Percentiles rank a stretch among this genome's conserved stretches.
Conservation (phyloP, 2,329 filamentous ascomycete species). For the Emergomyces pasteurianus region DNA sequence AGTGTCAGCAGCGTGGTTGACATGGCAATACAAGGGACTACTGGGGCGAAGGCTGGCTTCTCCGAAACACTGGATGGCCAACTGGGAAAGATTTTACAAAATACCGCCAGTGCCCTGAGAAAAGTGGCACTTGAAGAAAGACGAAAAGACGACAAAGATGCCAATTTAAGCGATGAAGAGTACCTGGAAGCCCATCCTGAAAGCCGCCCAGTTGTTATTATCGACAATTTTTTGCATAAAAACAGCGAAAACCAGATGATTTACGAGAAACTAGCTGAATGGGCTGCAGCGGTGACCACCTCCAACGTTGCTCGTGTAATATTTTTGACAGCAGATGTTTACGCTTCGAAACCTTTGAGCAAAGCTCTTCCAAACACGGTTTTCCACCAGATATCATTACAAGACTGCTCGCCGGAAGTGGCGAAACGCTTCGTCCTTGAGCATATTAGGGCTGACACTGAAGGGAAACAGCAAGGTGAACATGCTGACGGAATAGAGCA, state of each 20-base stretch:
- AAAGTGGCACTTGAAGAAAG: slow-evolving; percentile 60
- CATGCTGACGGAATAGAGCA: slow-evolving; percentile 37
- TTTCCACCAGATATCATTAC: slow-evolving; percentile 73
- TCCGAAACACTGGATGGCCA: slow-evolving; percentile 87
- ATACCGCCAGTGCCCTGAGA: slow-evolving; percentile 66
- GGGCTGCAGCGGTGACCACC: slow-evolving; percentile 75
- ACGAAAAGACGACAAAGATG: slow-evolving; percentile 61
- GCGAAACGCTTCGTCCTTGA: slow-evolving; percentile 84
- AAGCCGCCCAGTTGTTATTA: slow-evolving; percentile 66
- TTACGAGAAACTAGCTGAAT: slow-evolving; percentile 69
- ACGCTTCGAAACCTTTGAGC: slow-evolving; percentile 75
- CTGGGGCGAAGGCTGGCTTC: slow-evolving; percentile 87
- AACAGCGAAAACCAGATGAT: slow-evolving; percentile 55
- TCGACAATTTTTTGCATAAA: slow-evolving; percentile 86
- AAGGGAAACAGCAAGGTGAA: slow-evolving; percentile 34
- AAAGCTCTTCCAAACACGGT: slow-evolving; percentile 84
- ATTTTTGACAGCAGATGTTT: slow-evolving; percentile 81
- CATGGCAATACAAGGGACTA: slow-evolving; percentile 83
- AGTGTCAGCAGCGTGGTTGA: slow-evolving; percentile 87
- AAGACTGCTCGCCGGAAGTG: slow-evolving; percentile 74
- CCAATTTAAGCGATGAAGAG: slow-evolving; percentile 63
- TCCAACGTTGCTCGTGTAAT: slow-evolving; percentile 88
- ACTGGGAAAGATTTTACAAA: slow-evolving; percentile 78
- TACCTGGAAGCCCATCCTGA: slow-evolving; percentile 86
- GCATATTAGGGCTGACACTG: slow-evolving; percentile 43